Evolutionary conservation across 2,329 filamentous ascomycete genomes (phyloP), one percentile per base, ranked within the genome.

Genomic region (Colletotrichum chrysophilum): DNA sequence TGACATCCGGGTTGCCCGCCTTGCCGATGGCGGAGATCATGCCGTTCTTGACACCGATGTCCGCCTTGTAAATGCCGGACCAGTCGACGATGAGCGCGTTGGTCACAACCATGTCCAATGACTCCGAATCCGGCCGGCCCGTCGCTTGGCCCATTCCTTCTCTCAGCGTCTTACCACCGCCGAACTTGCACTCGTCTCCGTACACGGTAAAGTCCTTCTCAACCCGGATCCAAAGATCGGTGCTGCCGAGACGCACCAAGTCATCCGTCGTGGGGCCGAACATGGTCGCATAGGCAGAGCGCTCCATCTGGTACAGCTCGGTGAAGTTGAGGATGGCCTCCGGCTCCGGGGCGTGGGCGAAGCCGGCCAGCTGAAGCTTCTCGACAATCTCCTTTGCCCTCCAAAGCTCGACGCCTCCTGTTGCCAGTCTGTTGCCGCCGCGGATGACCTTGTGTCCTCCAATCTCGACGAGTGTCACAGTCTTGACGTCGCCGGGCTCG

Each of bases 61-160:
- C 96, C 7, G 96, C 96, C 87, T 98, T 98, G 89, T 95, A 97
- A 81, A 98, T 98, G 64, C 96, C 96, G 2, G 91, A 94, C 91
- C 94, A 97, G 86, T 98, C 96, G 24, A 98, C 90, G 48, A 98
- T 93, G 78, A 98, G 86, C 7, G 96, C 96, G 80, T 98, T 98
- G 3, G 93, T 95, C 75, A 98, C 92, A 28, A 98, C 95, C 62
- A 96, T 91, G 83, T 98, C 96, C 74, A 98, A 86, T 28, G 91
- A 92, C 28, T 96, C 92, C 4, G 89, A 87, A 80, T 96, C 94
- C 0, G 90, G 85, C 58, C 95, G 90, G 6, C 95, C 96, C 28
- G 93, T 94, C 7, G 96, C 95, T 86, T 98, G 96, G 4, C 96
- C 96, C 96, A 98, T 98, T 36, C 96, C 96, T 84, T 98, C 96